Base-by-base conservation (phyloP, 2,329 filamentous ascomycete species). In the Orbilia brochopaga region DNA sequence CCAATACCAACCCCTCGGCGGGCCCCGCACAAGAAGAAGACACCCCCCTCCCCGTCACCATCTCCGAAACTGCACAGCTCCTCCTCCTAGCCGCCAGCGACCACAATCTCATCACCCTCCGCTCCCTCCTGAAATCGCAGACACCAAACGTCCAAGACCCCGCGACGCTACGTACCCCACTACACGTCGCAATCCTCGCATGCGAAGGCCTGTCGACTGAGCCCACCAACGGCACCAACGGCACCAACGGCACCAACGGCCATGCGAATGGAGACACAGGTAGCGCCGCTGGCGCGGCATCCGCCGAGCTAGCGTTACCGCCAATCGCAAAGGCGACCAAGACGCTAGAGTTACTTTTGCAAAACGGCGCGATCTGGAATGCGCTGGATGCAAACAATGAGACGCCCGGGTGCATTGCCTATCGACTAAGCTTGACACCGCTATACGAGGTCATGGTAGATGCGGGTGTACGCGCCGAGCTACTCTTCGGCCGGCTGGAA, bases 321-420 rank as follows among this genome's bases (percentile, higher is more conserved):
- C 57, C 76, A 19, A 78, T 89, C 32, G 85, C 87, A 52, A 85
- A 85, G 42, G 90, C 87, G 1, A 84, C 85, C 62, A 85, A 87
- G 58, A 88, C 88, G 0, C 82, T 97, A 2, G 85, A 86, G 75
- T 85, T 94, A 77, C 83, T 97, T 6, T 87, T 97, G 70, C 85
- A 92, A 77, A 89, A 90, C 75, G 94, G 94, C 32, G 94, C 91
- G 10, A 97, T 97, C 76, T 99, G 94, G 94, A 99, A 99, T 81
- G 92, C 97, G 79, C 83, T 97, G 63, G 91, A 97, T 79, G 81
- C 83, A 75, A 88, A 90, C 76, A 85, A 91, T 76, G 93, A 97
- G 83, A 97, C 94, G 1, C 92, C 94, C 0, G 94, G 92, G 6
- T 97, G 93, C 79, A 82, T 97, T 48, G 94, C 94, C 7, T 83